Evolutionary conservation across 2,329 filamentous ascomycete species (phyloP), one percentile per base, ranked within the genome.

Genomic region (Penicillium verrucosum): DNA sequence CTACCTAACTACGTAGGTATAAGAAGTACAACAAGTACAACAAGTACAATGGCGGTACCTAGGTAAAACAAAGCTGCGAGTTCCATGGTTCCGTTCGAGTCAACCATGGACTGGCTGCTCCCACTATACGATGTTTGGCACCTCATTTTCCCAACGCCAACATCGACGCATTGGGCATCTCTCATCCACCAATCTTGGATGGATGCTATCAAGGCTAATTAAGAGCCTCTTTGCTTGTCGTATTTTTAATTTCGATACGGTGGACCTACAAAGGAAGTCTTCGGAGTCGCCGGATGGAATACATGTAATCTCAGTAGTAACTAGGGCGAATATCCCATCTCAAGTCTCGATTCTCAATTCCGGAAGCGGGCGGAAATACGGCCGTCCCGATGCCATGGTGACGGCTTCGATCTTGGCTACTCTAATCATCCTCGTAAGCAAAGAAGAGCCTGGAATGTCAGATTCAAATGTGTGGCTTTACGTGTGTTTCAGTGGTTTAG

Each of bases 211-310:
- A 10, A 30, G 11, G 11, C 2, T 36, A 16, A 36, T 29, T 18
- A 29, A 49, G 51, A 52, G 47, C 18, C 54, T 52, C 53, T 18
- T 21, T 41, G 6, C 29, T 49, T 9, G 2, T 8, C 7, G 8
- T 38, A 25, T 25, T 36, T 41, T 9, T 21, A 56, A 46, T 52
- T 14, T 44, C 10, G 4, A 27, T 30, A 25, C 43, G 32, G 42
- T 36, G 47, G 49, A 45, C 54, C 54, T 48, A 38, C 36, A 47
- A 16, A 52, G 57, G 27, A 44, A 47, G 42, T 32, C 47, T 27
- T 56, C 60, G 57, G 59, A 25, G 57, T 61, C 54, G 51, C 59
- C 60, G 59, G 41, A 45, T 29, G 12, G 25, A 18, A 43, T 29
- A 5, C n/a, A 29, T 5, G 10, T 42, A n/a, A 30, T 41, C 25